Conservation (phyloP, 192 early-diverging fungal species). For the Coemansia nantahalensis region DNA sequence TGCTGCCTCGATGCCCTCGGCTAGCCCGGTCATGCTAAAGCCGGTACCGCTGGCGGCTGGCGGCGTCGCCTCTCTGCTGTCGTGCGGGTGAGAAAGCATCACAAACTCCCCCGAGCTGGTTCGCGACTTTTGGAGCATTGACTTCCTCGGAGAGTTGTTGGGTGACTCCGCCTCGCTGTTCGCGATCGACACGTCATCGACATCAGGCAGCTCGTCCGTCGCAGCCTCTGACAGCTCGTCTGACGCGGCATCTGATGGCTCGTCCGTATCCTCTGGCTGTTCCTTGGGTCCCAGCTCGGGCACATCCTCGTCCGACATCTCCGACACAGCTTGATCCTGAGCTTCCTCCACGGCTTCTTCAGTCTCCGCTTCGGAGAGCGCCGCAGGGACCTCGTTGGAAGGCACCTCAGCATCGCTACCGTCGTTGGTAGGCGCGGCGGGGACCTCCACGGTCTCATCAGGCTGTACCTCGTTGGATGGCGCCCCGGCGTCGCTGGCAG, state of each 20-base stretch:
- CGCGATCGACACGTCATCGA: background rate
- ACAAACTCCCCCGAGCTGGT: conserved; percentile 19
- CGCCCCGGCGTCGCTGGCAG: too few species aligned
- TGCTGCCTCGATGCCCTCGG: conserved; percentile 10
- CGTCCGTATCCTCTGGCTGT: background rate
- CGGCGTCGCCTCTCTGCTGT: background rate
- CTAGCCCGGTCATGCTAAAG: conserved; percentile 11
- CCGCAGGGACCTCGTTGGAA: too few species aligned
- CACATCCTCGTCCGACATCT: too few species aligned
- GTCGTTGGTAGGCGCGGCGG: too few species aligned
- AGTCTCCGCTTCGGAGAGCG: too few species aligned
- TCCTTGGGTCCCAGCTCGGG: too few species aligned
- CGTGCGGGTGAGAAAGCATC: conserved; percentile 19
- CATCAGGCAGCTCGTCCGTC: background rate
- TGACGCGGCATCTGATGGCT: background rate
- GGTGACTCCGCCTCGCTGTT: background rate
- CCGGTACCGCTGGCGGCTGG: background rate
- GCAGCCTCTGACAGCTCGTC: too few species aligned
- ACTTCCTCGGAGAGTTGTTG: background rate
- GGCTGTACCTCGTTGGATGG: too few species aligned
- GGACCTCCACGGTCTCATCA: too few species aligned
- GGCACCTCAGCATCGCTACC: too few species aligned
- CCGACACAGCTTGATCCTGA: too few species aligned
- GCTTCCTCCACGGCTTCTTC: too few species aligned
- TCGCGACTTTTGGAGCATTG: conserved; percentile 1